These are phyloP conservation scores for Apocynum venetum DNA, from an alignment of 257 asterid species.

Conservation along the genomic window DNA sequence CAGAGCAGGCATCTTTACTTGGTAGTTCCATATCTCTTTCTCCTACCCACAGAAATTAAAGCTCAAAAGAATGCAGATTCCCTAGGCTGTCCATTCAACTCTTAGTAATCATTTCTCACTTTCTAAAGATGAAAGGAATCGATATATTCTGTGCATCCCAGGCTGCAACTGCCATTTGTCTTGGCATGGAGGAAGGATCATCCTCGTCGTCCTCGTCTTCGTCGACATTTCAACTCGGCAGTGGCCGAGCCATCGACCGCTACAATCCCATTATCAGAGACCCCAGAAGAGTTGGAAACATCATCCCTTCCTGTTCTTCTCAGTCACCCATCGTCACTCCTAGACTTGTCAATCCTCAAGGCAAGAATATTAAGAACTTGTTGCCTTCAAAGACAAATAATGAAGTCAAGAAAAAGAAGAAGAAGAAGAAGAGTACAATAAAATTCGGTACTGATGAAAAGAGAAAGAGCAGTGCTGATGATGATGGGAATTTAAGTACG, in stretches of 20 bases:
- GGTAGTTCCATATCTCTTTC: background rate
- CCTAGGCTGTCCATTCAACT: conserved; percentile 20
- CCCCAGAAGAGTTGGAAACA: conserved; percentile 31
- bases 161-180: conserved; percentile 52
- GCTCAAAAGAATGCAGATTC: conserved; percentile 34
- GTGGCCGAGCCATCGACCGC: conserved; percentile 58
- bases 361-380: conserved; percentile 19
- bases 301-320: conserved; percentile 28
- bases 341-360: conserved; percentile 19
- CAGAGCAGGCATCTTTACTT: background rate
- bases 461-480: background rate
- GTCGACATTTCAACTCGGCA: conserved; percentile 24
- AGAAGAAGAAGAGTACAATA: conserved; percentile 11
- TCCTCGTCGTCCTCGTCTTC: conserved; percentile 23
- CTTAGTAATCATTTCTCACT: conserved; percentile 7
- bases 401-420: conserved; percentile 18
- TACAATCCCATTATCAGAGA: conserved; percentile 44
- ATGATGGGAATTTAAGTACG: background rate
- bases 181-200: conserved; percentile 41
- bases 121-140: conserved; percentile 43
- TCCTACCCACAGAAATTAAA: background rate
- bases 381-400: conserved; percentile 18
- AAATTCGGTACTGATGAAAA: conserved; percentile 1
- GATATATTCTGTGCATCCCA: conserved; percentile 68
- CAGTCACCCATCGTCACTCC: conserved; percentile 23